Conservation (phyloP, 345 rosid genomes). For the Syzygium aromaticum region DNA sequence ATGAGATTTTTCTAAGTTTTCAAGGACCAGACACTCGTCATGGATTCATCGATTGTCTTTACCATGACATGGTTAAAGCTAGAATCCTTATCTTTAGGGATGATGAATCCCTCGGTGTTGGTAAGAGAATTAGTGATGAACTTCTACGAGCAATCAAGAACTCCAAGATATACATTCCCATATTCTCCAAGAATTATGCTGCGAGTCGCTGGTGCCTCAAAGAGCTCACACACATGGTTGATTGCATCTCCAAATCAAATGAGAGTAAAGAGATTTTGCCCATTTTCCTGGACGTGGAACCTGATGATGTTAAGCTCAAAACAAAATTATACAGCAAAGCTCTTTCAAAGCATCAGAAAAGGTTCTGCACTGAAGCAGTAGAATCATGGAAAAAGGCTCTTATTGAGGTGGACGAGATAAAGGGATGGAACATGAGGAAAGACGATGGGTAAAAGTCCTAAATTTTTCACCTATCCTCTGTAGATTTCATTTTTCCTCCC, state of each 20-base stretch:
- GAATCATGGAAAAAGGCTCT: neutral
- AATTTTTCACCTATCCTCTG: neutral
- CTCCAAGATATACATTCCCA: neutral
- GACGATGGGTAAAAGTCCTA: neutral
- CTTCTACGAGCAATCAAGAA: neutral
- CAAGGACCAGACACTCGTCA: slow-evolving; percentile 17
- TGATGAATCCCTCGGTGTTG: neutral
- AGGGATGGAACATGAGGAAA: neutral
- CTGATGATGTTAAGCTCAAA: neutral
- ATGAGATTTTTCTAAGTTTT: neutral
- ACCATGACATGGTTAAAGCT: neutral
- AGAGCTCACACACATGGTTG: neutral
- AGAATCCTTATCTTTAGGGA: neutral
- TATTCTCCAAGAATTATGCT: neutral
- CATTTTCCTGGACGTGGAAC: neutral
- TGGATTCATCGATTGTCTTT: neutral
- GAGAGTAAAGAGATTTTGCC: neutral
- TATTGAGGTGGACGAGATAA: neutral
- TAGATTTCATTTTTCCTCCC: neutral
- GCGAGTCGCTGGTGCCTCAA: neutral
- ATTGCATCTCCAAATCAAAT: neutral
- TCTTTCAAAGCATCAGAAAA: neutral
- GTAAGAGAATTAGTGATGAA: neutral
- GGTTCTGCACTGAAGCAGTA: neutral
- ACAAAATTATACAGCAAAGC: neutral